Percentiles rank a stretch among this genome's conserved stretches.
Evolutionary conservation across 73 alveolate species (phyloP).

Genomic region (Breviolum minutum): DNA sequence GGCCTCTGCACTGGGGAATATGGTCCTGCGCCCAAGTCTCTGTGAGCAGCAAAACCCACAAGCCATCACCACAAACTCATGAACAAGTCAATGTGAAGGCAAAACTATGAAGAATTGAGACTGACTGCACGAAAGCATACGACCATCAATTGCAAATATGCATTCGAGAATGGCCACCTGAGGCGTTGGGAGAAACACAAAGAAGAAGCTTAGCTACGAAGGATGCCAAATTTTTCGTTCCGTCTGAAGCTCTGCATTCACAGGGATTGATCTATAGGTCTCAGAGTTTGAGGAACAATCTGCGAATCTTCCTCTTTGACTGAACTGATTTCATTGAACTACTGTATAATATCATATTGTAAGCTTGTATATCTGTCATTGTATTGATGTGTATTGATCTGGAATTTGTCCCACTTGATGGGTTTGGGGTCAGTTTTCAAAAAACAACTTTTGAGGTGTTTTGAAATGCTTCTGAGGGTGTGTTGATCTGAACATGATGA

Average conservation of each 20-base stretch:
- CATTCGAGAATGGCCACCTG: neutral
- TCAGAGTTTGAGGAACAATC: neutral
- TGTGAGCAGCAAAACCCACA: neutral
- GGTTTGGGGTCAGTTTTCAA: too few species aligned
- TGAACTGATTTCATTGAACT: too few species aligned
- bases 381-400: too few species aligned
- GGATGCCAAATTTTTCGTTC: conserved; percentile 98
- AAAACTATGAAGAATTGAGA: too few species aligned
- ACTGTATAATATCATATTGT: too few species aligned
- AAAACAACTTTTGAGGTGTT: too few species aligned
- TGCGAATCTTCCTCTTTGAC: too few species aligned
- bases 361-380: too few species aligned
- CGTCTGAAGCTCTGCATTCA: neutral
- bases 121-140: too few species aligned
- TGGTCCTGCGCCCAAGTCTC: conserved; percentile 24
- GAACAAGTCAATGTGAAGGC: too few species aligned
- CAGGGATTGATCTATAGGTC: neutral
- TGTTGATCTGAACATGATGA: neutral
- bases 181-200: conserved; percentile 97
- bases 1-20: conserved; percentile 96
- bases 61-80: neutral
- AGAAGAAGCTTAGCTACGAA: conserved; percentile 97
- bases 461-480: too few species aligned
- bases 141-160: neutral
- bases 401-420: too few species aligned